Percentiles rank a stretch among this genome's conserved stretches.
Conservation (phyloP, 2,329 filamentous ascomycete genomes). For the Fusarium avenaceum region DNA sequence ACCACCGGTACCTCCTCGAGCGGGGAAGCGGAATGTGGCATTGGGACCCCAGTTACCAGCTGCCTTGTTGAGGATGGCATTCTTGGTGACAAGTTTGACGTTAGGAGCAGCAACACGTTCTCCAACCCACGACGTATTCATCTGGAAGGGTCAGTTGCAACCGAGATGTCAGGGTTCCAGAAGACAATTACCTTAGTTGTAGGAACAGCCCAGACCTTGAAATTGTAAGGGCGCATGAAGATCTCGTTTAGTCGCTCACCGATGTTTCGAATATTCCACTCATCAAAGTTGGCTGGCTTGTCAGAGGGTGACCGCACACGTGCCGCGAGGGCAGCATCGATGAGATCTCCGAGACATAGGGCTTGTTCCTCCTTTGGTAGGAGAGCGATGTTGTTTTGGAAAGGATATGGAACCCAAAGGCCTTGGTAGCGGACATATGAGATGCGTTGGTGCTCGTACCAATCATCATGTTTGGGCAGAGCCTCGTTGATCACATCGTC, state of each 20-base stretch:
- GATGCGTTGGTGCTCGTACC: constrained; percentile 98
- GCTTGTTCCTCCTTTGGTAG: constrained; percentile 97
- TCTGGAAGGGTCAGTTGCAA: constrained; percentile 66
- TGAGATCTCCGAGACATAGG: constrained; percentile 92
- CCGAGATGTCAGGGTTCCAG: not conserved
- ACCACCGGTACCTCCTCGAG: constrained; percentile 93
- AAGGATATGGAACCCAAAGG: constrained; percentile 97
- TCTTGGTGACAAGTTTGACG: constrained; percentile 92
- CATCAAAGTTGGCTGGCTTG: constrained; percentile 97
- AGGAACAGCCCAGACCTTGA: constrained; percentile 99
- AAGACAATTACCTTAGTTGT: constrained; percentile 82
- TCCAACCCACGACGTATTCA: constrained; percentile 99
- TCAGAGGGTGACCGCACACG: constrained; percentile 78
- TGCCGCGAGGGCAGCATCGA: constrained; percentile 90
- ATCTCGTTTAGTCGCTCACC: constrained; percentile 90
- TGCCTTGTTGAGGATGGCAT: constrained; percentile 95
- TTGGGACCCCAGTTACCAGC: constrained; percentile 99
- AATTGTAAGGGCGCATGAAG: constrained; percentile 99
- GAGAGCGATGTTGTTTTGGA: constrained; percentile 99
- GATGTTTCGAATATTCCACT: constrained; percentile 96
- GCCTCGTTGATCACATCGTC: constrained; percentile 99
- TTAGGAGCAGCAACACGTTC: constrained; percentile 98
- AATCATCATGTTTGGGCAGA: constrained; percentile 91
- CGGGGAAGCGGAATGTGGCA: constrained; percentile 97
- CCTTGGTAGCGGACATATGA: constrained; percentile 98